Percentiles rank a stretch among this genome's conserved stretches.
Conservation (phyloP, 129 eudicot species). For the Kitagawia praeruptora region DNA sequence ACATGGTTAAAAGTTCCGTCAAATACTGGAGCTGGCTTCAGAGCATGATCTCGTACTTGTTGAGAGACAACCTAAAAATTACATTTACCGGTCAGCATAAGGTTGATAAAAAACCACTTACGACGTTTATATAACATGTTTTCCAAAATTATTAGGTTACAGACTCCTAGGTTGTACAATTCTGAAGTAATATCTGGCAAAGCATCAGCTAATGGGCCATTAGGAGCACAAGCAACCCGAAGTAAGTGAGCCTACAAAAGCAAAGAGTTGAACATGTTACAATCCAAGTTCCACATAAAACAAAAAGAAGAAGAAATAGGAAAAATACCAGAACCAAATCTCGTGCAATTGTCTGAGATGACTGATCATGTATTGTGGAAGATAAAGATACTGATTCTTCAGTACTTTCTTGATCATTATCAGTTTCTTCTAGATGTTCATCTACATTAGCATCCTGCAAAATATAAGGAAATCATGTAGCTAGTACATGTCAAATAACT, state of each 20-base stretch:
- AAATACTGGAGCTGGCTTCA: constrained; percentile 44
- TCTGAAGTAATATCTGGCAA: constrained; percentile 87
- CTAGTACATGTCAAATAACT: background rate
- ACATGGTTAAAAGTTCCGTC: constrained; percentile 49
- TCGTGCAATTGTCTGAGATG: constrained; percentile 47
- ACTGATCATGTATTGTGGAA: constrained; percentile 34
- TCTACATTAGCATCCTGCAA: constrained; percentile 40
- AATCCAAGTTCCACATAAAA: constrained; percentile 7
- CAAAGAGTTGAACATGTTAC: constrained; percentile 10
- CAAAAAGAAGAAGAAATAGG: background rate
- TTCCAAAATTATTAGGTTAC: constrained; percentile 6
- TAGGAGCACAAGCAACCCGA: constrained; percentile 87
- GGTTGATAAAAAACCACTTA: background rate
- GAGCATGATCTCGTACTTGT: constrained; percentile 54
- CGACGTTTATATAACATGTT: background rate
- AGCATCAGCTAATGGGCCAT: constrained; percentile 68
- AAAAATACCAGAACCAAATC: constrained; percentile 60
- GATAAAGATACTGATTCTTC: constrained; percentile 41
- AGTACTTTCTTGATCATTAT: constrained; percentile 32
- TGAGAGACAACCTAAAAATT: constrained; percentile 66
- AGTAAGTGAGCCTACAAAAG: constrained; percentile 79
- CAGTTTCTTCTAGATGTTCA: constrained; percentile 40
- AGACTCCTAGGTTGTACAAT: constrained; percentile 71
- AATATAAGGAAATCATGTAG: constrained; percentile 7
- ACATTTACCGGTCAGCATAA: constrained; percentile 16